These are phyloP conservation scores for Vigna trinervia DNA, from an alignment of 306 rosid species.

Conservation along the genomic window DNA sequence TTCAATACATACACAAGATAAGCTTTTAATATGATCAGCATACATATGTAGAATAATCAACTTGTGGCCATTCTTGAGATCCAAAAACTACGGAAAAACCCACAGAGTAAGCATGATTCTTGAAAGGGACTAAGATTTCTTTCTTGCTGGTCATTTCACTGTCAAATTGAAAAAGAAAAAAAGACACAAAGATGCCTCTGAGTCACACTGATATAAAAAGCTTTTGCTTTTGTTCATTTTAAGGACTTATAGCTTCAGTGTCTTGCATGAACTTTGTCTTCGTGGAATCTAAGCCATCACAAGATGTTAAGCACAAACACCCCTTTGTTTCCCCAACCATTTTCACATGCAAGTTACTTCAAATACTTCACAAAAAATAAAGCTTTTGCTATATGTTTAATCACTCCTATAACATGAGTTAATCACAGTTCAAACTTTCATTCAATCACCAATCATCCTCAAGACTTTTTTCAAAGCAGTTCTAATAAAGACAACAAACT, in stretches of 20 bases:
- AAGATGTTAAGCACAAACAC: neutral
- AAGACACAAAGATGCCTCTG: neutral
- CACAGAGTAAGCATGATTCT: constrained; percentile 36
- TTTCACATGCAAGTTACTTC: neutral
- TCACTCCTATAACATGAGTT: too few relatives aligned
- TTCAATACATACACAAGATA: neutral
- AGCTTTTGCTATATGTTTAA: too few relatives aligned
- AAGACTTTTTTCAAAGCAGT: too few relatives aligned
- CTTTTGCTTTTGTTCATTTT: constrained; percentile 2
- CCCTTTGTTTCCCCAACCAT: neutral
- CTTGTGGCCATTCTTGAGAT: constrained; percentile 38
- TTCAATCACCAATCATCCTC: too few relatives aligned
- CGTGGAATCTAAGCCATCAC: neutral
- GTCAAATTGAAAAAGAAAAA: constrained; percentile 23
- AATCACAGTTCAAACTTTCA: too few relatives aligned
- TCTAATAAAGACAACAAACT: too few relatives aligned
- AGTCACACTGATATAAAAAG: neutral
- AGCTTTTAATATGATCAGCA: constrained; percentile 14
- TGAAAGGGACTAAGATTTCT: constrained; percentile 41
- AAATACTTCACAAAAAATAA: too few relatives aligned
- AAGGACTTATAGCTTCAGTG: neutral
- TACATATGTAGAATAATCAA: constrained; percentile 9
- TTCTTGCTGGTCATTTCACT: constrained; percentile 37
- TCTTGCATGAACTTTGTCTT: neutral
- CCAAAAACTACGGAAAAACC: constrained; percentile 24